These are phyloP conservation scores for Rosa multiflora DNA, from an alignment of 306 rosid species.

Conservation along the genomic window DNA sequence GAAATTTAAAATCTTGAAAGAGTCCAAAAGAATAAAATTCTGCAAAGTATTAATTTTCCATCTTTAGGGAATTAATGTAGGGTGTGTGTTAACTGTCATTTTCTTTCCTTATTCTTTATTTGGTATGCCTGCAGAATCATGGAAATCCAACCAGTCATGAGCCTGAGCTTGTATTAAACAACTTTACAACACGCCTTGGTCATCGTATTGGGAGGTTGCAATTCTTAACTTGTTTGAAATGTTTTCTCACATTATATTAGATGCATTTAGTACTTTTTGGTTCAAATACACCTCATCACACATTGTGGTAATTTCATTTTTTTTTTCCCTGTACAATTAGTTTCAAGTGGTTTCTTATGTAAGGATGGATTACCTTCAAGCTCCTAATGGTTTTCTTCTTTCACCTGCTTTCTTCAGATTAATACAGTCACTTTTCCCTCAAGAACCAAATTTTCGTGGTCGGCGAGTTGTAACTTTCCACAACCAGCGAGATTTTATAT, in stretches of 20 bases:
- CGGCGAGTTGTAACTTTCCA: slow-evolving; percentile 91
- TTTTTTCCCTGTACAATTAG: not conserved
- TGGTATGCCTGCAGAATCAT: slow-evolving; percentile 64
- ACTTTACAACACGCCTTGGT: slow-evolving; percentile 81
- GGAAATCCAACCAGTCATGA: slow-evolving; percentile 86
- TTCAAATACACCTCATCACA: not conserved
- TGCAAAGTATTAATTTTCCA: not conserved
- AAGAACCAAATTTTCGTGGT: slow-evolving; percentile 83
- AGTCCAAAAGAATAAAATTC: not conserved
- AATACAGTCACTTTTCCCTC: slow-evolving; percentile 84
- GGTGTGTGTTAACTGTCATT: not conserved
- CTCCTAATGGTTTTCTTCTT: slow-evolving; percentile 16
- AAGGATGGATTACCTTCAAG: slow-evolving; percentile 8
- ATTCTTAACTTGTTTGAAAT: slow-evolving; percentile 16
- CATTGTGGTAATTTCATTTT: not conserved
- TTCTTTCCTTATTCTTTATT: not conserved
- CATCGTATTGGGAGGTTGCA: slow-evolving; percentile 85
- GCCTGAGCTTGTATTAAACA: slow-evolving; percentile 86
- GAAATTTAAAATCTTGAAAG: not conserved
- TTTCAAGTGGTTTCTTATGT: not conserved
- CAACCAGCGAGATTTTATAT: slow-evolving; percentile 91
- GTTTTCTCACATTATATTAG: not conserved
- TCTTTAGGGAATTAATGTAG: not conserved
- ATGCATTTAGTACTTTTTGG: slow-evolving; percentile 10
- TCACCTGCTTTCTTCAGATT: slow-evolving; percentile 43